Evolutionary conservation across 331 rosid species (phyloP).

Genomic region (Malus hybrid): DNA sequence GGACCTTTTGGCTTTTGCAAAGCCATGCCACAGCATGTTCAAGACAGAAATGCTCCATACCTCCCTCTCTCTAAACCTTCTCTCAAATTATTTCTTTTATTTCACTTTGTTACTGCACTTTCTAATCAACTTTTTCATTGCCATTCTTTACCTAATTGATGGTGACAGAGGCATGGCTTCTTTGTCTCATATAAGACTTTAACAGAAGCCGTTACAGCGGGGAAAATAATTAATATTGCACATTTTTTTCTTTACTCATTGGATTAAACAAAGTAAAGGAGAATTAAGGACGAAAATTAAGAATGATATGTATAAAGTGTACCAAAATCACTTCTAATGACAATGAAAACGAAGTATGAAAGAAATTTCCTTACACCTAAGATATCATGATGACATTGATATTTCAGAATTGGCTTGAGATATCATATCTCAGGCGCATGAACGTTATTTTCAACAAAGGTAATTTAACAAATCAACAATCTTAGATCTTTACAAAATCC

Average conservation of each 20-base stretch:
- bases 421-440: background rate
- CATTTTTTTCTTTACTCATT: no score
- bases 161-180: constrained; percentile 26
- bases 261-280: no score
- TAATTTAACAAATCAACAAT: background rate
- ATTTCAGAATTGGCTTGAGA: no score
- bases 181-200: constrained; percentile 14
- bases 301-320: no score
- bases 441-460: background rate
- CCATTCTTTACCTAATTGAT: constrained; percentile 10
- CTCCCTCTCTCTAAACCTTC: background rate
- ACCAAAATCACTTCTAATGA: no score
- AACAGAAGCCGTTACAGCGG: constrained; percentile 3
- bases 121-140: constrained; percentile 8
- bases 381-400: no score
- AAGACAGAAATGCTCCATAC: constrained; percentile 61
- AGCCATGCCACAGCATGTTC: constrained; percentile 23
- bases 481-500: background rate
- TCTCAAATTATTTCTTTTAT: constrained; percentile 7
- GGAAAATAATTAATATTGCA: no score
- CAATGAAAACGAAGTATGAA: no score
- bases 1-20: constrained; percentile 32
- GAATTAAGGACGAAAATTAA: no score
- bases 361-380: no score
- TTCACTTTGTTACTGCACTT: constrained; percentile 17